Conservation (phyloP, 306 rosid species). For the Rosa chinensis region DNA sequence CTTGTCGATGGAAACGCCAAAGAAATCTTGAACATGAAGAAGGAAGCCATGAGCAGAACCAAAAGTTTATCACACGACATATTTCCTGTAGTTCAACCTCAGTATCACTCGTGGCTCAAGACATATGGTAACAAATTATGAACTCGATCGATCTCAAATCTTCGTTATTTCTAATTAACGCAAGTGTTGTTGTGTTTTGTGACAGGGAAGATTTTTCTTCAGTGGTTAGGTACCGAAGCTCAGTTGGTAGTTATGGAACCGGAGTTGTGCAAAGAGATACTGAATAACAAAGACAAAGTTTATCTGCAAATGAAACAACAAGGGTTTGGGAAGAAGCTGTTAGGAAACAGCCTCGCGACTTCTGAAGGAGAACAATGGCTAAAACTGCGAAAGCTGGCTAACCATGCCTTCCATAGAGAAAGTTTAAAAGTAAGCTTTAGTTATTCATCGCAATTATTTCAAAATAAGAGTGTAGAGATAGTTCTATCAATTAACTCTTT, state of each 20-base stretch:
- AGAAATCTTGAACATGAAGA: background rate
- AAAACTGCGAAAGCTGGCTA: background rate
- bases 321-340: background rate
- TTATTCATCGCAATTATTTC: too few species aligned
- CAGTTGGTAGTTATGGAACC: background rate
- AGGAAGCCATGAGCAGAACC: background rate
- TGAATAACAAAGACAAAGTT: background rate
- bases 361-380: background rate
- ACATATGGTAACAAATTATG: background rate
- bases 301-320: background rate
- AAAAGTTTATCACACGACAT: background rate
- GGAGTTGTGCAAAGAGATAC: background rate
- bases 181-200: background rate
- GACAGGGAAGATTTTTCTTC: constrained; percentile 1
- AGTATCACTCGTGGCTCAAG: background rate
- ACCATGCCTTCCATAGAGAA: background rate
- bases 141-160: too few species aligned
- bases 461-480: too few species aligned
- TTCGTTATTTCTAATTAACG: background rate
- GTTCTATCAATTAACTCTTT: too few species aligned
- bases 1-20: background rate
- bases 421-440: background rate
- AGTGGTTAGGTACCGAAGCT: background rate
- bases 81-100: background rate
- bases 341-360: background rate